A percentile compares a stretch with the other conserved stretches of the same genome.
Evolutionary conservation across 129 eudicot species (phyloP).

Genomic region (Artemisia annua): DNA sequence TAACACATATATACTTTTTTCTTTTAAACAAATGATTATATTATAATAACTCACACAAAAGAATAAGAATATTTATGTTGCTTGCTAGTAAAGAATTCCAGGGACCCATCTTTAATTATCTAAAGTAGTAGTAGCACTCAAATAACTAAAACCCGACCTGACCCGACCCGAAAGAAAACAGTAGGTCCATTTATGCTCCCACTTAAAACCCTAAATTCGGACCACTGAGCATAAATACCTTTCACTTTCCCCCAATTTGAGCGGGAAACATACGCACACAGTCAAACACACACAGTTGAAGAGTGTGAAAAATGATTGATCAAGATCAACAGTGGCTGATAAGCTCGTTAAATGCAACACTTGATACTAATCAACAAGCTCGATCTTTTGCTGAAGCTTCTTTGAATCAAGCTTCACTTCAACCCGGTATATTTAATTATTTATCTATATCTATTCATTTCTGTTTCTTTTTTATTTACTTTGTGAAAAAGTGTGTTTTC

Average conservation of each 20-base stretch:
- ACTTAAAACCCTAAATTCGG: conserved; percentile 35
- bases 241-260: conserved; percentile 36
- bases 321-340: conserved; percentile 89
- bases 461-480: neutral
- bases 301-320: conserved; percentile 48
- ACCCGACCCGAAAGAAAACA: neutral
- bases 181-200: neutral
- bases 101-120: too few relatives aligned
- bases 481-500: neutral
- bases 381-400: conserved; percentile 85
- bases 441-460: conserved; percentile 3
- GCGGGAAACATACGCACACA: conserved; percentile 48
- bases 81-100: too few relatives aligned
- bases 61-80: too few relatives aligned
- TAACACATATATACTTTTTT: too few relatives aligned
- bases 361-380: conserved; percentile 79
- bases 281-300: conserved; percentile 16
- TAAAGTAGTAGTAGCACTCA: too few relatives aligned
- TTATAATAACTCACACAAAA: too few relatives aligned
- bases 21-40: too few relatives aligned
- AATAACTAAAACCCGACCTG: neutral
- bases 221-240: conserved; percentile 18
- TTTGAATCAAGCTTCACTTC: conserved; percentile 76
- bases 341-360: conserved; percentile 83
- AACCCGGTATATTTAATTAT: conserved; percentile 71